A percentile compares a stretch with the other conserved stretches of the same genome.
Evolutionary conservation across 345 rosid genomes (phyloP).

Genomic region (Dipteronia dyeriana): DNA sequence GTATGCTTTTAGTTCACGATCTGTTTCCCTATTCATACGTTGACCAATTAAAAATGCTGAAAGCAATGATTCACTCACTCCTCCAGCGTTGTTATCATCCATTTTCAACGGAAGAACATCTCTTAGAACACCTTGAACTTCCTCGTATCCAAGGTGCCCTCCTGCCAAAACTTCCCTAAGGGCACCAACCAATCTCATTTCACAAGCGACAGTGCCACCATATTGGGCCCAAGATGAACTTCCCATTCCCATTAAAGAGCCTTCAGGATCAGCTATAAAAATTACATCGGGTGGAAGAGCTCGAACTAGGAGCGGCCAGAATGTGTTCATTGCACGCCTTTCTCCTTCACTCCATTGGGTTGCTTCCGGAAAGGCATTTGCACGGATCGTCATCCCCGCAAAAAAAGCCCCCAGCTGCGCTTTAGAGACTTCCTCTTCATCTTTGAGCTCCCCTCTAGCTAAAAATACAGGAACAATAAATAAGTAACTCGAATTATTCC

Average conservation of each 20-base stretch:
- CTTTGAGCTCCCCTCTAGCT: conserved; percentile 79
- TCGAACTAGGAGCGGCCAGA: conserved; percentile 80
- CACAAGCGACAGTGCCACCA: conserved; percentile 64
- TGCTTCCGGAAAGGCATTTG: conserved; percentile 83
- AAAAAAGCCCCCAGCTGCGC: conserved; percentile 97
- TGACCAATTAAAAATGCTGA: conserved; percentile 97
- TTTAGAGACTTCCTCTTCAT: conserved; percentile 74
- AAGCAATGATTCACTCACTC: conserved; percentile 85
- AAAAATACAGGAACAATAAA: conserved; percentile 19
- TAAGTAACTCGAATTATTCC: background rate
- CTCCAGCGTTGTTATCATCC: conserved; percentile 45
- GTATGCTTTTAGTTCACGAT: conserved; percentile 91
- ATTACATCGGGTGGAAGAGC: conserved; percentile 79
- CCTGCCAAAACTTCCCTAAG: conserved; percentile 94
- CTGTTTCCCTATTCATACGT: conserved; percentile 95
- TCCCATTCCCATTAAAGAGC: conserved; percentile 75
- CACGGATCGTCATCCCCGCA: conserved; percentile 93
- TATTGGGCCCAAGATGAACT: conserved; percentile 76
- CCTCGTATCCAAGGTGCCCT: conserved; percentile 93
- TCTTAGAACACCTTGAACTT: conserved; percentile 83
- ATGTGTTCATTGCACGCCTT: conserved; percentile 61
- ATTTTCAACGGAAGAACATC: conserved; percentile 75
- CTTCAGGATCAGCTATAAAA: conserved; percentile 96
- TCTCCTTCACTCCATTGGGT: conserved; percentile 99
- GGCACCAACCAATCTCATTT: conserved; percentile 96